These are phyloP conservation scores for Beauveria sp. DNA, from an alignment of 2,329 filamentous ascomycete genomes.

Conservation along the genomic window DNA sequence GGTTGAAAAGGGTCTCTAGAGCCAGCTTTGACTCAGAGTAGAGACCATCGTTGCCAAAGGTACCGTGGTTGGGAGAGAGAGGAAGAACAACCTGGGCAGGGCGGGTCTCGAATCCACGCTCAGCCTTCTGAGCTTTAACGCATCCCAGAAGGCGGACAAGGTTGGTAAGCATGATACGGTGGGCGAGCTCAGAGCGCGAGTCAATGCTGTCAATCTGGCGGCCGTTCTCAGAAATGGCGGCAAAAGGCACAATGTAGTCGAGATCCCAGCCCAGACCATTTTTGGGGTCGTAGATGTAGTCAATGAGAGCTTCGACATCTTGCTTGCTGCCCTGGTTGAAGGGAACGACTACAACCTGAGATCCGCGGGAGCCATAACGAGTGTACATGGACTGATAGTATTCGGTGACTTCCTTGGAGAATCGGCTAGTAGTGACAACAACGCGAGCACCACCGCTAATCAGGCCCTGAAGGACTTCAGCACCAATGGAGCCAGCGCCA, in stretches of 20 bases:
- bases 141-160: constrained; percentile 81
- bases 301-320: constrained; percentile 85
- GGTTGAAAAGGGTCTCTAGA: constrained; percentile 94
- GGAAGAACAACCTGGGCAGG: constrained; percentile 95
- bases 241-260: constrained; percentile 92
- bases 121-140: constrained; percentile 85
- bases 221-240: constrained; percentile 94
- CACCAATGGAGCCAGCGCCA: constrained; percentile 94
- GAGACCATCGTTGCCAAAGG: constrained; percentile 93
- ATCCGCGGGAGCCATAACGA: constrained; percentile 84
- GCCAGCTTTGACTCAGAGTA: constrained; percentile 98
- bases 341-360: constrained; percentile 93
- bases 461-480: constrained; percentile 89
- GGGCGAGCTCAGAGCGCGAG: constrained; percentile 93
- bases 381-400: constrained; percentile 99
- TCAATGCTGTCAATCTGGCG: constrained; percentile 96
- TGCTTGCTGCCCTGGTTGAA: constrained; percentile 99
- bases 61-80: constrained; percentile 95
- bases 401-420: constrained; percentile 94
- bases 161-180: constrained; percentile 99
- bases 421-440: constrained; percentile 90
- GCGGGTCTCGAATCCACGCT: constrained; percentile 84
- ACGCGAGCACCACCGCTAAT: constrained; percentile 97
- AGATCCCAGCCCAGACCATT: constrained; percentile 96
- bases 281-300: constrained; percentile 97